phyloP scores from a whole-genome alignment of 352 stramenopile species.

The Phytophthora pistaciae region DNA sequence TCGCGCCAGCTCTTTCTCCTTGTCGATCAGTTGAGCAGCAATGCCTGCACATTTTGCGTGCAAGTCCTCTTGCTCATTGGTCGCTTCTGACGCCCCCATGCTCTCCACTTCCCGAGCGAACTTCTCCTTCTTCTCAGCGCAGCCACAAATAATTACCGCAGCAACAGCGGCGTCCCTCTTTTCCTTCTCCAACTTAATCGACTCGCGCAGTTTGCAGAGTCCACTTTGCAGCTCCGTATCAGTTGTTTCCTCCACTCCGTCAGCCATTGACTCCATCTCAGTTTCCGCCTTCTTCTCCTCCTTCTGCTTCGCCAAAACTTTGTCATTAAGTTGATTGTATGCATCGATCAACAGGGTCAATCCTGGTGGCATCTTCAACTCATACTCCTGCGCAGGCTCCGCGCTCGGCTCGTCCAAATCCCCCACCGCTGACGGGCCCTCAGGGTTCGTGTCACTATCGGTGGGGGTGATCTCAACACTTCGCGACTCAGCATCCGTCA shows the following conservation, averaged over 20 bases:
- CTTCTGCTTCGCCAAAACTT: slow-evolving; percentile 40
- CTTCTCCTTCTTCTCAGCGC: slow-evolving; percentile 5
- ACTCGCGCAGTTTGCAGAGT: slow-evolving; percentile 33
- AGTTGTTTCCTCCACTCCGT: slow-evolving; percentile 27
- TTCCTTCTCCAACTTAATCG: slow-evolving; percentile 35
- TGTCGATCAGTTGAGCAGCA: slow-evolving; percentile 23
- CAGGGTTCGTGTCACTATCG: slow-evolving; percentile 20
- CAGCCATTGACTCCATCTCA: slow-evolving; percentile 22
- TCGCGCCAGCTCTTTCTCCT: slow-evolving; percentile 22
- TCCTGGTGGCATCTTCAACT: slow-evolving; percentile 7
- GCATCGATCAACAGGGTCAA: slow-evolving; percentile 14
- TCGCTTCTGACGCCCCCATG: neutral
- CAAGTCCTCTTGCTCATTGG: slow-evolving; percentile 9
- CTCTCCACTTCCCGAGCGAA: slow-evolving; percentile 10
- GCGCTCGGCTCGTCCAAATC: neutral
- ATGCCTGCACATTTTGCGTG: slow-evolving; percentile 30
- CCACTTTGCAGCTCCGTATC: slow-evolving; percentile 29
- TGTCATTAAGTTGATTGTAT: slow-evolving; percentile 41
- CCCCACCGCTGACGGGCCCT: neutral
- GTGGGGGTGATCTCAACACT: slow-evolving; percentile 29
- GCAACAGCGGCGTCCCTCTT: slow-evolving; percentile 44
- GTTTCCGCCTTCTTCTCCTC: slow-evolving; percentile 28
- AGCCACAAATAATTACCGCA: slow-evolving; percentile 28
- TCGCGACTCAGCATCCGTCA: slow-evolving; percentile 1
- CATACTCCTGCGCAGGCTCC: neutral